These are phyloP conservation scores for Hypholoma fasciculare DNA, from an alignment of 768 basidiomycete genomes.

Conservation along the genomic window DNA sequence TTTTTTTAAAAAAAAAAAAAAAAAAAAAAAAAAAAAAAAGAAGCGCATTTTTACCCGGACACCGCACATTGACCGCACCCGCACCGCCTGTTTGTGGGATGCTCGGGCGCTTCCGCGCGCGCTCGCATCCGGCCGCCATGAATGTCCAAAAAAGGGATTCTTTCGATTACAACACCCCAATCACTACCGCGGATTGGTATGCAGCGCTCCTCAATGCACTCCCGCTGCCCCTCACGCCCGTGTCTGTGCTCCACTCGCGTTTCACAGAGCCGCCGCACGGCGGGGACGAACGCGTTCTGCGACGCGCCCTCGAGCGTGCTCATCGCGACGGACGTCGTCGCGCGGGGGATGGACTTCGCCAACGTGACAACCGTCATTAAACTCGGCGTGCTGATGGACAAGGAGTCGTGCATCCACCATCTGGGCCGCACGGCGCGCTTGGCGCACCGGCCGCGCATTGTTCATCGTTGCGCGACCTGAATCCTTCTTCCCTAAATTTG, in stretches of 20 bases:
- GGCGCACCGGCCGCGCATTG: conserved; percentile 58
- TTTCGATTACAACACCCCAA: too few species aligned
- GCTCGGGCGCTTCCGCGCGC: too few species aligned
- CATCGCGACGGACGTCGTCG: conserved; percentile 57
- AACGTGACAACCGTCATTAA: conserved; percentile 66
- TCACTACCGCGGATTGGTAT: conserved; percentile 46
- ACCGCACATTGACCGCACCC: too few species aligned
- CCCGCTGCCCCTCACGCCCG: conserved; percentile 27
- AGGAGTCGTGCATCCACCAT: conserved; percentile 79
- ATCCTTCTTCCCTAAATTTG: conserved; percentile 40
- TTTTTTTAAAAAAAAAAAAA: too few species aligned
- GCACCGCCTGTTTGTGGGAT: too few species aligned
- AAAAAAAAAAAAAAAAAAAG: too few species aligned
- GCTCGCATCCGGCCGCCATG: too few species aligned
- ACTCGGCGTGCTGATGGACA: conserved; percentile 63
- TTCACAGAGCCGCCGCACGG: conserved; percentile 46
- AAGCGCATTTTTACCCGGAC: too few species aligned
- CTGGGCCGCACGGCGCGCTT: conserved; percentile 80
- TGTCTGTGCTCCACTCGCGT: conserved; percentile 62
- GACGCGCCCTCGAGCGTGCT: conserved; percentile 33
- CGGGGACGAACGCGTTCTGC: conserved; percentile 13
- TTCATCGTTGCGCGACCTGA: conserved; percentile 56
- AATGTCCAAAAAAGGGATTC: too few species aligned
- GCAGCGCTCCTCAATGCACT: conserved; percentile 28
- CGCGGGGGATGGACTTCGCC: conserved; percentile 65